Evolutionary conservation across 805 yeast genomes (phyloP), one percentile per base, ranked within the genome.

Genomic region (Candida railenensis): DNA sequence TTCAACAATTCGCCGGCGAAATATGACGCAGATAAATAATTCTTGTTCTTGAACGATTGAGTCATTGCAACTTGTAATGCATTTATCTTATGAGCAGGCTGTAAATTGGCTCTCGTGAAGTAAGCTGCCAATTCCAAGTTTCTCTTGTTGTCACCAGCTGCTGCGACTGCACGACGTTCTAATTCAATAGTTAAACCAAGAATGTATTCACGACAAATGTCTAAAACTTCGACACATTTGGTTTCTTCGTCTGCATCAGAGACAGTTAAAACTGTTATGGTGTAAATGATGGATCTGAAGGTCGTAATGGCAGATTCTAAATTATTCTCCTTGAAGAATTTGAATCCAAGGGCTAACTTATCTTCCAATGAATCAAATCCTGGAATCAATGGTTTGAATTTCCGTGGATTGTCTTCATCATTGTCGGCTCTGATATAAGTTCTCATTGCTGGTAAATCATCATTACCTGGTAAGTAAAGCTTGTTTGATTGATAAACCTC

Each of bases 61-160:
- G 87, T 83, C 94, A 92, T 87, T 34, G 99, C 99, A 47, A 90
- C 96, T 65, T 89, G 95, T 57, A 90, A 76, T 11, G 98, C 96
- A 60, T 89, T 85, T 45, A 85, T 81, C 49, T 86, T 81, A 67
- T 94, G 99, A 5, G 86, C 85, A 32, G 87, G 83, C 53, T 86
- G 89, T 56, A 94, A 77, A 53, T 86, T 80, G 22, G 91, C 85
- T 61, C 81, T 83, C 12, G 99, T 89, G 74, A 94, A 95, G 69
- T 92, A 92, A 1, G 98, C 95, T 4, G 99, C 98, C 54, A 94
- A 74, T 67, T 94, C 98, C 61, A 94, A 76, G 66, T 89, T 91
- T 52, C 98, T 86, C 66, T 89, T 86, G 46, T 86, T 74, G 50
- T 84, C 83, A 25, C 78, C 77, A 9, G 83, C 75, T 28, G 86